A percentile compares a stretch with the other conserved stretches of the same genome.
phyloP scores from a whole-genome alignment of 2,329 filamentous ascomycete genomes.

The Chrysosporium keratinophilum region DNA sequence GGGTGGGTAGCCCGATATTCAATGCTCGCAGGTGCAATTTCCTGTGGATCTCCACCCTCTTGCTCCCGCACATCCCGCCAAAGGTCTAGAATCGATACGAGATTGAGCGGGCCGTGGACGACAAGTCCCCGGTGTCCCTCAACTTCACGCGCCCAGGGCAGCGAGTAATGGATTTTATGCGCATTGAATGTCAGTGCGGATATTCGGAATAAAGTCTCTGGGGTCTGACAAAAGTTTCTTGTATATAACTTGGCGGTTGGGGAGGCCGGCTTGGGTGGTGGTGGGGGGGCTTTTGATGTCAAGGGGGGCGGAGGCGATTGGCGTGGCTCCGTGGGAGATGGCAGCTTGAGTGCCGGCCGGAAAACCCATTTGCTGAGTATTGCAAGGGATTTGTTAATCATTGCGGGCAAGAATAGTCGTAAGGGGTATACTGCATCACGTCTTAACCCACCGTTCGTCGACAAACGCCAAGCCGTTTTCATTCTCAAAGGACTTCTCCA shows the following conservation, averaged over 20 bases:
- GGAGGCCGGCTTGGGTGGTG: slow-evolving; percentile 17
- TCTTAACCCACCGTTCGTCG: slow-evolving; percentile 41
- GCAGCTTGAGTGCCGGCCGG: slow-evolving; percentile 29
- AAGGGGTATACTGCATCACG: background rate
- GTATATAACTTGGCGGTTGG: slow-evolving; percentile 22
- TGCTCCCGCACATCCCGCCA: slow-evolving; percentile 32
- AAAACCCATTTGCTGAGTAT: slow-evolving; percentile 37
- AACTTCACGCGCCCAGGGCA: slow-evolving; percentile 35
- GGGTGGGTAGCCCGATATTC: slow-evolving; percentile 42
- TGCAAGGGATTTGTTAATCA: background rate
- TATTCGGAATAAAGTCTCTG: slow-evolving; percentile 36
- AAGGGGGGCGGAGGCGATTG: slow-evolving; percentile 9
- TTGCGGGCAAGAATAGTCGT: background rate
- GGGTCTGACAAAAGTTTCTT: slow-evolving; percentile 29
- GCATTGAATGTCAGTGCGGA: slow-evolving; percentile 38
- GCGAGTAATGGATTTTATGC: slow-evolving; percentile 38
- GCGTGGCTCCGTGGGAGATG: slow-evolving; percentile 8
- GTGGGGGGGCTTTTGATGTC: slow-evolving; percentile 3
- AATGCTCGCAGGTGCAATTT: slow-evolving; percentile 34
- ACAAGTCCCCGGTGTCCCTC: slow-evolving; percentile 37
- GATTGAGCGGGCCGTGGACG: slow-evolving; percentile 36
- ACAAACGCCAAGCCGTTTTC: slow-evolving; percentile 43
- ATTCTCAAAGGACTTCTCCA: slow-evolving; percentile 51
- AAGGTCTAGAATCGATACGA: slow-evolving; percentile 36
- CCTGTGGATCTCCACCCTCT: slow-evolving; percentile 17